Conservation (phyloP, 805 yeast genomes). For the Saturnispora halmiae region DNA sequence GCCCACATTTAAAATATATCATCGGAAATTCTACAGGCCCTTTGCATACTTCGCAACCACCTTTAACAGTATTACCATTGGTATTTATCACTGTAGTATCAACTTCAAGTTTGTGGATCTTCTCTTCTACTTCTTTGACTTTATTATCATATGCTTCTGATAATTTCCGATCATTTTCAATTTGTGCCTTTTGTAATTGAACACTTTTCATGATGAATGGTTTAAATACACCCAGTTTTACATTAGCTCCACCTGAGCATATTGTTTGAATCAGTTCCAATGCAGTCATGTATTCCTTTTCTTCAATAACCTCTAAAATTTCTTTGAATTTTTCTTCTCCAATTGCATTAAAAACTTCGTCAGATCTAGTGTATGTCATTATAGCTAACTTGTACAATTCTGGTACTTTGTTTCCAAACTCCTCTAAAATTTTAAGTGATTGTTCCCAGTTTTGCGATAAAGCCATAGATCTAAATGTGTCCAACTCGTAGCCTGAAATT, state of each 20-base stretch:
- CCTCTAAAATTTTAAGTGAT: slow-evolving; percentile 48
- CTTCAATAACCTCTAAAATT: slow-evolving; percentile 46
- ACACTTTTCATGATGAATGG: slow-evolving; percentile 57
- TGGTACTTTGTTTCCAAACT: slow-evolving; percentile 54
- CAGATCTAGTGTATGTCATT: slow-evolving; percentile 50
- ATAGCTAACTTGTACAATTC: slow-evolving; percentile 60
- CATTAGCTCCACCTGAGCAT: slow-evolving; percentile 38
- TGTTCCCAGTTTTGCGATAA: slow-evolving; percentile 46
- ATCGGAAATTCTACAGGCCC: slow-evolving; percentile 65
- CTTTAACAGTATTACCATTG: slow-evolving; percentile 23
- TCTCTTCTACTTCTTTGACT: slow-evolving; percentile 42
- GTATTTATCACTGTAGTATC: slow-evolving; percentile 45
- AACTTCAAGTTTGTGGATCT: slow-evolving; percentile 41
- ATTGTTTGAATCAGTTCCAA: slow-evolving; percentile 41
- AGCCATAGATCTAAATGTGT: slow-evolving; percentile 57
- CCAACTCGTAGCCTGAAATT: slow-evolving; percentile 36
- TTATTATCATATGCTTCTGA: slow-evolving; percentile 62
- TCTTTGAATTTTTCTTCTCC: slow-evolving; percentile 41
- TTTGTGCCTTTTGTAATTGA: slow-evolving; percentile 51
- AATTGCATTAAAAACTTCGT: slow-evolving; percentile 40
- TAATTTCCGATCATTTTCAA: slow-evolving; percentile 57
- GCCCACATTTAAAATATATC: slow-evolving; percentile 77
- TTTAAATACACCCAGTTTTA: slow-evolving; percentile 54
- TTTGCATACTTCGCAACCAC: slow-evolving; percentile 58
- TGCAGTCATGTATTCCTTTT: slow-evolving; percentile 52